phyloP scores from a whole-genome alignment of 2,329 filamentous ascomycete genomes.

The Coniella lustricola region DNA sequence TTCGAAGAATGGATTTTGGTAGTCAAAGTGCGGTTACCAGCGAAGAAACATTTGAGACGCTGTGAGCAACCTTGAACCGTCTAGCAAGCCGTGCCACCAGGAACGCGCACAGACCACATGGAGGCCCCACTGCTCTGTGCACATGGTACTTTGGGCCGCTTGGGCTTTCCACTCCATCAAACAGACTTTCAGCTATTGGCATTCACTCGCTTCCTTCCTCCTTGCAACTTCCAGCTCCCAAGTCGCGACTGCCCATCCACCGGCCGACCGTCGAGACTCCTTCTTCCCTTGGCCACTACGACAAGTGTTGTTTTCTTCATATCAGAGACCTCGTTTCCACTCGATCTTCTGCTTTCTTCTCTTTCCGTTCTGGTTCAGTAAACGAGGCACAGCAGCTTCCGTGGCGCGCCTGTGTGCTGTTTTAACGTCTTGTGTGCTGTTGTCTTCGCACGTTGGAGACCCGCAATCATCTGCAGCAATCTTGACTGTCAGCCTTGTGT shows the following conservation, averaged over 20 bases:
- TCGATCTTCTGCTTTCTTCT: neutral
- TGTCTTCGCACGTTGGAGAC: neutral
- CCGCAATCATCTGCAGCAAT: neutral
- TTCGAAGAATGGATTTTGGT: too few species aligned
- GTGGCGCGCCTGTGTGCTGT: neutral
- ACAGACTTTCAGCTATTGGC: too few species aligned
- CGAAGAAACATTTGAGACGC: too few species aligned
- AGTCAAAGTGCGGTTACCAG: too few species aligned
- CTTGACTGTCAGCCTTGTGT: neutral
- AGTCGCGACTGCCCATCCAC: neutral
- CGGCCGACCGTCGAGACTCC: neutral
- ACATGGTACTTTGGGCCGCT: conserved; percentile 1
- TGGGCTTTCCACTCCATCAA: neutral
- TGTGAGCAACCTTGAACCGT: too few species aligned
- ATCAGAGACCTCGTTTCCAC: neutral
- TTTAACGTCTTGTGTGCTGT: neutral
- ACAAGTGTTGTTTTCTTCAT: conserved; percentile 9
- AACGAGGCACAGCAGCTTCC: too few species aligned
- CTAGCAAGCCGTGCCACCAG: too few species aligned
- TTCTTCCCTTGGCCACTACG: conserved; percentile 1
- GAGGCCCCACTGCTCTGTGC: neutral
- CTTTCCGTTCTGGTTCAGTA: neutral
- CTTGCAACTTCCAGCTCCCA: neutral
- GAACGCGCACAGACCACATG: conserved; percentile 2
- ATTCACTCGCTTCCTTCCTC: too few species aligned